Evolutionary conservation across 495 filamentous ascomycete species (phyloP).

Genomic region (Niebla homalea): DNA sequence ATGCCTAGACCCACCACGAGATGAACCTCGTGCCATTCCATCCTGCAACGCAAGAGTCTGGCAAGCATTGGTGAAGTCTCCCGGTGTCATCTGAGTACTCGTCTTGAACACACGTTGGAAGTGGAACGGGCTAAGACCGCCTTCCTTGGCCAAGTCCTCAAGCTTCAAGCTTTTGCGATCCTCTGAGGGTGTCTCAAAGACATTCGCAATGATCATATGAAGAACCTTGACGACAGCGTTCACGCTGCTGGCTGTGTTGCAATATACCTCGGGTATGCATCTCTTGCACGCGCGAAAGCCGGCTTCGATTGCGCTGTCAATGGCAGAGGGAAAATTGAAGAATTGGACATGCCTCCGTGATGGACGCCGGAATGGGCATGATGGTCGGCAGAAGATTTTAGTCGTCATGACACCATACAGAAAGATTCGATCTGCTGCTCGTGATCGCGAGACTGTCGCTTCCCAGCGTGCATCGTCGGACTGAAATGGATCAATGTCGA

Average conservation of each 20-base stretch:
- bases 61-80: constrained; percentile 28
- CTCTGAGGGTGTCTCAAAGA: constrained; percentile 26
- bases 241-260: constrained; percentile 29
- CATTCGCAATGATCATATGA: constrained; percentile 18
- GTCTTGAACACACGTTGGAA: constrained; percentile 52
- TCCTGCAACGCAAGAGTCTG: constrained; percentile 9
- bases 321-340: constrained; percentile 32
- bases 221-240: constrained; percentile 26
- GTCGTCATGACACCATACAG: constrained; percentile 52
- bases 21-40: background rate
- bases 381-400: constrained; percentile 51
- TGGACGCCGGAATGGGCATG: constrained; percentile 46
- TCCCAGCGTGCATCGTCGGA: constrained; percentile 35
- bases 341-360: constrained; percentile 48
- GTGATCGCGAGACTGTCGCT: constrained; percentile 39
- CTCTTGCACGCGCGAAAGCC: constrained; percentile 53
- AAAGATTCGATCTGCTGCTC: constrained; percentile 35
- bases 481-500: background rate
- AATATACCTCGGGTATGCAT: constrained; percentile 38
- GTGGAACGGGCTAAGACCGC: constrained; percentile 44
- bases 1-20: background rate
- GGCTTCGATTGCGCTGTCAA: constrained; percentile 36
- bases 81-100: constrained; percentile 45
- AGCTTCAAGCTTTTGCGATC: constrained; percentile 29
- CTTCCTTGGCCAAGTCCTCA: constrained; percentile 37